Evolutionary conservation across 2,329 filamentous ascomycete species (phyloP).

Genomic region (Penicillium sclerotiorum): DNA sequence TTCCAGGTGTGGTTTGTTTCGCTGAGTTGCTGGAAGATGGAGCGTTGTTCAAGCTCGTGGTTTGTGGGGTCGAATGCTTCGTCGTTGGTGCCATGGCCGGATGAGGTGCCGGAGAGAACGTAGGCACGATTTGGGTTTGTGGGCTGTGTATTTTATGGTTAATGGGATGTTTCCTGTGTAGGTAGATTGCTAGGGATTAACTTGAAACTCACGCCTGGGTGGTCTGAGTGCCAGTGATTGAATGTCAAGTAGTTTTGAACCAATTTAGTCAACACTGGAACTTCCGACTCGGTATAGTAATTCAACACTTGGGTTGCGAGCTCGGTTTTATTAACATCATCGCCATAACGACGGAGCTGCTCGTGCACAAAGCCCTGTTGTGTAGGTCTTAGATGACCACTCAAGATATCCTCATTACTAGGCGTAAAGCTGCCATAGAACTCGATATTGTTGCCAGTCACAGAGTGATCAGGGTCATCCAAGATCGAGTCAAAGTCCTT

Average conservation of each 20-base stretch:
- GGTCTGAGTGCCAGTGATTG: slow-evolving; percentile 50
- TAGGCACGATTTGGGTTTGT: slow-evolving; percentile 48
- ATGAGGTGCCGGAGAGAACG: slow-evolving; percentile 34
- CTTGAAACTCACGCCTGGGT: slow-evolving; percentile 42
- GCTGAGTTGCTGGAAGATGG: slow-evolving; percentile 46
- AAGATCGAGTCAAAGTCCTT: slow-evolving; percentile 46
- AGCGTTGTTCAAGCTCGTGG: slow-evolving; percentile 31
- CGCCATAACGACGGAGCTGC: slow-evolving; percentile 41
- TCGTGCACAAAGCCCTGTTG: slow-evolving; percentile 48
- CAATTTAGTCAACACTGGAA: slow-evolving; percentile 45
- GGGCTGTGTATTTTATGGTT: slow-evolving; percentile 31
- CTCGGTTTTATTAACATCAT: slow-evolving; percentile 32
- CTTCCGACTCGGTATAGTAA: slow-evolving; percentile 49
- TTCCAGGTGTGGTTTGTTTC: slow-evolving; percentile 39
- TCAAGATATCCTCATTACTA: slow-evolving; percentile 39
- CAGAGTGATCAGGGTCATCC: slow-evolving; percentile 47
- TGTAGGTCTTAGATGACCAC: slow-evolving; percentile 32
- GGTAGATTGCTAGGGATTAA: background rate
- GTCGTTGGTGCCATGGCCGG: slow-evolving; percentile 39
- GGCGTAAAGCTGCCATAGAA: slow-evolving; percentile 47
- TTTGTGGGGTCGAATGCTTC: slow-evolving; percentile 24
- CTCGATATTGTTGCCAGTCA: slow-evolving; percentile 48
- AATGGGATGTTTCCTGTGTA: background rate
- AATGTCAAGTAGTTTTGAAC: slow-evolving; percentile 48
- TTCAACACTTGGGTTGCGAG: slow-evolving; percentile 46